Evolutionary conservation across 192 early-diverging fungal genomes (phyloP), one percentile per base, ranked within the genome.

Genomic region (Linnemannia hyalina): DNA sequence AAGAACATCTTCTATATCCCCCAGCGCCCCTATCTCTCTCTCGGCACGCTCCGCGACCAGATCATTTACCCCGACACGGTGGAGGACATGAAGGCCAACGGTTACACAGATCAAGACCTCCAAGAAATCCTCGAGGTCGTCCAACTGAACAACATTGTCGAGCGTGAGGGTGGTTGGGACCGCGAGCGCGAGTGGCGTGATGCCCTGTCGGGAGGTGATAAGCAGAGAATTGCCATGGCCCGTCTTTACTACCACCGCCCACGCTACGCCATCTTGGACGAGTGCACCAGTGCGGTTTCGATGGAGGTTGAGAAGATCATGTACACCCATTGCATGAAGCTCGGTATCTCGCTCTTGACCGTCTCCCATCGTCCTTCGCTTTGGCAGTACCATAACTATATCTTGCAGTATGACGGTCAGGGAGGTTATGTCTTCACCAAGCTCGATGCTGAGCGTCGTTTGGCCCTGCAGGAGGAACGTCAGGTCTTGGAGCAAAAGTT

Each of bases 1-100:
- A 93, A 93, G 80, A 94, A 96, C 87, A 97, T 99, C 77, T 98
- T 99, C 75, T 99, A 99, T 89, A 97, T 99, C 76, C 98, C 99
- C 38, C 99, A 99, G 88, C 94, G 97, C 47, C 99, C 99, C n/a
- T 99, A 99, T 80, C 90, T 99, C 41, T 95, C 97, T 49, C 86
- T 97, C 40, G 97, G 99, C 57, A 98, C 97, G 2, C 89, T 99
- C 69, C 95, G 99, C 49, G 98, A 99, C 89, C 97, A 99, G 92
- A 93, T 99, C 77, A 98, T 99, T 74, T 99, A 99, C 88, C 99
- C 99, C 20, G 94, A 98, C 86, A 96, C 94, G 40, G 87, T 92
- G 18, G 91, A 92, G 44, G 96, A 99, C 29, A 97, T 98, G 96
- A 77, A 88, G 35, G 88, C 77, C 83, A 90, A 92, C 29, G 92